Conservation (phyloP, 2,329 filamentous ascomycete species). For the Diaporthe ampelina region DNA sequence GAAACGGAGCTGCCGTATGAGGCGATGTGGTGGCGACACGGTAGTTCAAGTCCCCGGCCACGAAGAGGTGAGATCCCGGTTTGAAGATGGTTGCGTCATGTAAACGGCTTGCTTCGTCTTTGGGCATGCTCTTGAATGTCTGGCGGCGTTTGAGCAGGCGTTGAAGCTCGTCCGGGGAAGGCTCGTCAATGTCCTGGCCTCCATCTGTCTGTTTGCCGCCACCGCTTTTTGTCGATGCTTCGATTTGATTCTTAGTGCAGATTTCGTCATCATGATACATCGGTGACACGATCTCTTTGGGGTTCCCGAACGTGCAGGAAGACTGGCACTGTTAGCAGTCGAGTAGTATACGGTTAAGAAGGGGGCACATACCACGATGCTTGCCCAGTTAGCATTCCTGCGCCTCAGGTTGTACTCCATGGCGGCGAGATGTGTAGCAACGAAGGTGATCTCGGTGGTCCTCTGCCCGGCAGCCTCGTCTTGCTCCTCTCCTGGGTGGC, state of each 20-base stretch:
- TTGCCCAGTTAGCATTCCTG: slow-evolving; percentile 90
- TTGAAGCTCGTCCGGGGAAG: slow-evolving; percentile 47
- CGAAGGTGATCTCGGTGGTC: slow-evolving; percentile 82
- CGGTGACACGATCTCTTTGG: slow-evolving; percentile 34
- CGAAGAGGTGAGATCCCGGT: slow-evolving; percentile 82
- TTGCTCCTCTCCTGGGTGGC: slow-evolving; percentile 53
- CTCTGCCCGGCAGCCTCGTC: slow-evolving; percentile 46
- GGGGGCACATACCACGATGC: slow-evolving; percentile 71
- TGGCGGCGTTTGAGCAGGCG: slow-evolving; percentile 39
- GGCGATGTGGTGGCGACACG: slow-evolving; percentile 81
- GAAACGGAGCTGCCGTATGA: slow-evolving; percentile 73
- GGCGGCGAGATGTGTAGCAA: slow-evolving; percentile 88
- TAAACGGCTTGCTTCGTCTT: slow-evolving; percentile 53
- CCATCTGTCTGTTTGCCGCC: slow-evolving; percentile 40
- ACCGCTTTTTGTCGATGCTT: slow-evolving; percentile 24
- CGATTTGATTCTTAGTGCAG: slow-evolving; percentile 38
- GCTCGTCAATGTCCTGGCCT: slow-evolving; percentile 37
- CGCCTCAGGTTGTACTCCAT: slow-evolving; percentile 83
- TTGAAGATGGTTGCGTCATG: slow-evolving; percentile 79
- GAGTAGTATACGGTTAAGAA: background rate
- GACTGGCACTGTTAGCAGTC: slow-evolving; percentile 34
- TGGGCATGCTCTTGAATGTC: slow-evolving; percentile 47
- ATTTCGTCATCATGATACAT: slow-evolving; percentile 29
- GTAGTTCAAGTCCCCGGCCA: slow-evolving; percentile 96
- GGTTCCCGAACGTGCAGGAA: slow-evolving; percentile 41